Conservation (phyloP, 192 early-diverging fungal genomes). For the Gamsiella multidivaricata region DNA sequence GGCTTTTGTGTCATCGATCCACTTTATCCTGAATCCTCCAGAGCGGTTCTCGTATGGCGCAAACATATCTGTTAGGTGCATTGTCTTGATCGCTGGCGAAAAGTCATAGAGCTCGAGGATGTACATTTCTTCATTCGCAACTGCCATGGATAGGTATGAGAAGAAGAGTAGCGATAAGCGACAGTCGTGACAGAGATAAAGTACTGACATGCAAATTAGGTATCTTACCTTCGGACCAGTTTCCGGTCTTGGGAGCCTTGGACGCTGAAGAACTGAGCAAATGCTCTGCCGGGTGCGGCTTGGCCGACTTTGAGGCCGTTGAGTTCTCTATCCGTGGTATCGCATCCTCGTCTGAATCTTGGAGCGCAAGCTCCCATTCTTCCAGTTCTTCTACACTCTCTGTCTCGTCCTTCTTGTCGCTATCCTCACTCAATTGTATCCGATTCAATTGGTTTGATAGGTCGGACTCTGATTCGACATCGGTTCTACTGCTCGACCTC, state of each 20-base stretch:
- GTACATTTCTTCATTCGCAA: slow-evolving; percentile 37
- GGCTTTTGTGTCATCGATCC: slow-evolving; percentile 77
- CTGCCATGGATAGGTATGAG: slow-evolving; percentile 3
- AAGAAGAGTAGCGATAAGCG: neutral
- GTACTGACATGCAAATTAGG: neutral
- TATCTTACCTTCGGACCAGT: slow-evolving; percentile 41
- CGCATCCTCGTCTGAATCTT: slow-evolving; percentile 36
- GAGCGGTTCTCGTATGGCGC: slow-evolving; percentile 65
- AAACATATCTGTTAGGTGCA: slow-evolving; percentile 77
- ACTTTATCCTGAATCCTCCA: slow-evolving; percentile 78
- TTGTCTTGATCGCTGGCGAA: slow-evolving; percentile 73
- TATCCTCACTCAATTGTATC: neutral
- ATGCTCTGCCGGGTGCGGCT: slow-evolving; percentile 32
- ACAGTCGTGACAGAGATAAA: no score
- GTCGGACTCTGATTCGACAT: neutral
- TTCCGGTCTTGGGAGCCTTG: slow-evolving; percentile 16
- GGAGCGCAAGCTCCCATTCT: slow-evolving; percentile 46
- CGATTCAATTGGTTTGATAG: slow-evolving; percentile 5
- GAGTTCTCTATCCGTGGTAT: slow-evolving; percentile 19
- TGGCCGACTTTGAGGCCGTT: neutral
- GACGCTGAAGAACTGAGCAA: neutral
- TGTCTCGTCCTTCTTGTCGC: neutral
- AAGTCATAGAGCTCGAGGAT: slow-evolving; percentile 71
- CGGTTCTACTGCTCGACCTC: neutral
- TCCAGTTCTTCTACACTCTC: slow-evolving; percentile 36